Base-by-base conservation (phyloP, 148 eudicot genomes). In the Pouteria glomerata region DNA sequence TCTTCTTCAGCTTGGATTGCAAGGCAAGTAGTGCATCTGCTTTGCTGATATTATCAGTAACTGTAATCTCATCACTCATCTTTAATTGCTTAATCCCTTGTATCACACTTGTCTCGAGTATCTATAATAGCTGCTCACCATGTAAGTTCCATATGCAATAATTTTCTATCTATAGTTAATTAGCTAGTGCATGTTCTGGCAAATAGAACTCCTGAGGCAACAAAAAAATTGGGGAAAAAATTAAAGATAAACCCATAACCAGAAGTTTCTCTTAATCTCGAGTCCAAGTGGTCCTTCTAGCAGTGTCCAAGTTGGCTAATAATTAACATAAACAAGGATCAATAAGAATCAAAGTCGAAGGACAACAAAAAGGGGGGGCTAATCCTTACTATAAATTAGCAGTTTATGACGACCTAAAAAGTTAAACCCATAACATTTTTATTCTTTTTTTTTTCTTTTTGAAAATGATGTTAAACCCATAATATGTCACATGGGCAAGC, bases 1-100 rank as follows among this genome's bases (percentile, higher is more conserved):
- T 94, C 84, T 86, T 94, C 83, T 88, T 94, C 72, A 94, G 84
- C 87, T 86, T 94, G 79, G 98, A 85, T 71, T 91, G 97, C 68
- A 88, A 78, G 14, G 93, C 93, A 61, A 94, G 80, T 70, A 94
- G 70, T 50, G 77, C 97, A 80, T 94, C 97, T 75, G 98, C 97
- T 80, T 91, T 93, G 41, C 91, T 86, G 64, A 94, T 80, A 79
- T 94, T 86, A 76, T 94, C 98, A 35, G 97, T 91, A 81, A 89
- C 69, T 82, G 76, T 86, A 72, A 94, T 70, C 53, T 72, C 78
- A 57, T 80, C 84, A 18, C 86, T 85, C 81, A 87, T 77, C 74
- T 80, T 88, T 80, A 91, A 73, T 61, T 85, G 92, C 65, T 82
- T 88, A 57, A 94, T 79, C 83, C 87, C 98, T 83, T 91, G 98